These are phyloP conservation scores for Gnaphalium uliginosum DNA, from an alignment of 129 eudicot genomes.

Conservation along the genomic window DNA sequence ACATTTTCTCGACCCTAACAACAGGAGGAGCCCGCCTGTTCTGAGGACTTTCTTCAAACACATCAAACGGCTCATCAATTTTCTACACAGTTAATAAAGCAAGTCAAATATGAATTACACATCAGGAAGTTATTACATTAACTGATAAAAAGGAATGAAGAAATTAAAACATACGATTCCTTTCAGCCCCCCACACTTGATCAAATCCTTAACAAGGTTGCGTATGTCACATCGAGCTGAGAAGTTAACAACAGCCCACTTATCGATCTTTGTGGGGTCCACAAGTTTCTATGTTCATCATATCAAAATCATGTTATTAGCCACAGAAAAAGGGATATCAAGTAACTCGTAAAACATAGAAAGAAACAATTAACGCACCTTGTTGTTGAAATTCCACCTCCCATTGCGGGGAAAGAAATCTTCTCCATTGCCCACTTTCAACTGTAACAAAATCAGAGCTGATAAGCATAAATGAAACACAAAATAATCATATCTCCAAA, in stretches of 20 bases:
- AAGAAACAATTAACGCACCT: constrained; percentile 34
- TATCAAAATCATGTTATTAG: background rate
- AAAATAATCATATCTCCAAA: constrained; percentile 8
- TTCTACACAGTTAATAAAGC: constrained; percentile 20
- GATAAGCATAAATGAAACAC: background rate
- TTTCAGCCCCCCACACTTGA: constrained; percentile 44
- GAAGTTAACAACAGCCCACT: constrained; percentile 57
- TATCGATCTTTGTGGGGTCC: constrained; percentile 44
- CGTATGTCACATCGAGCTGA: constrained; percentile 55
- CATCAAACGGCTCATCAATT: constrained; percentile 49
- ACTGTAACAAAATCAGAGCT: constrained; percentile 39
- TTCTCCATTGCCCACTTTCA: constrained; percentile 72
- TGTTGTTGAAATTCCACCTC: constrained; percentile 70
- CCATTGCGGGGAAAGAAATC: constrained; percentile 68
- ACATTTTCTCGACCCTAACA: constrained; percentile 83
- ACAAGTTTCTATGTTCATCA: constrained; percentile 33
- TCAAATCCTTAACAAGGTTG: constrained; percentile 37
- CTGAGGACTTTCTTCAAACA: constrained; percentile 69
- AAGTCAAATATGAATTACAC: background rate
- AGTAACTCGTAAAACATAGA: background rate
- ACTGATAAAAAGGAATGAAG: background rate
- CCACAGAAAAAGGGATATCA: background rate
- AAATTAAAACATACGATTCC: constrained; percentile 45
- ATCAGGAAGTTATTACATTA: background rate
- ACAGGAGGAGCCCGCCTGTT: constrained; percentile 69